These are phyloP conservation scores for Mortierella claussenii DNA, from an alignment of 192 early-diverging fungal genomes.

Conservation along the genomic window DNA sequence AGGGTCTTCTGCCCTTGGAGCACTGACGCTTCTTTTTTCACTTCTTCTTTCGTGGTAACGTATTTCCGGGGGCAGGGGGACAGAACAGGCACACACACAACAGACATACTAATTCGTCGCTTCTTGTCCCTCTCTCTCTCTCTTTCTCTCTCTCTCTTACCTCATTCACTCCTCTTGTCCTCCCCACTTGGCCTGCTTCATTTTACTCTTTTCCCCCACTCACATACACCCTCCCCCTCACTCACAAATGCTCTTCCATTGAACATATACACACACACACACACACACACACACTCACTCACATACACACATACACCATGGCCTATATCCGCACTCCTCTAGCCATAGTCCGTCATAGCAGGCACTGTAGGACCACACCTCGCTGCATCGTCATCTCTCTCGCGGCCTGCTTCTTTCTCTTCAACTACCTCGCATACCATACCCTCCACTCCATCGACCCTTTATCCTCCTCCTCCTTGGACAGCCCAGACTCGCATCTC, in stretches of 20 bases:
- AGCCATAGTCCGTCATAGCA: background rate
- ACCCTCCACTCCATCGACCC: slow-evolving; percentile 6
- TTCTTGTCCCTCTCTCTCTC: slow-evolving; percentile 1
- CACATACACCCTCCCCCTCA: background rate
- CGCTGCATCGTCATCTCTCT: slow-evolving; percentile 39
- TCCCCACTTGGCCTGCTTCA: background rate
- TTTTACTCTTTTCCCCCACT: background rate
- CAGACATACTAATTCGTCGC: too few species aligned
- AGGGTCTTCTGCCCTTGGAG: too few species aligned
- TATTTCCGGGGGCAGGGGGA: too few species aligned
- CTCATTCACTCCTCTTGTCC: background rate
- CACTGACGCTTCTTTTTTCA: too few species aligned
- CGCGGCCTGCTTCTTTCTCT: slow-evolving; percentile 26
- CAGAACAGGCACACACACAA: too few species aligned
- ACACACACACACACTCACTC: background rate
- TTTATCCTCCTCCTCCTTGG: background rate
- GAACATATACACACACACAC: background rate
- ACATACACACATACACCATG: background rate
- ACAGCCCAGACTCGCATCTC: background rate
- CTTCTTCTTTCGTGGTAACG: too few species aligned
- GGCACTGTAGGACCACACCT: slow-evolving; percentile 8
- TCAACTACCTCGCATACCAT: slow-evolving; percentile 39
- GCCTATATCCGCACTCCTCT: slow-evolving; percentile 27
- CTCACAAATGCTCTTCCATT: background rate
- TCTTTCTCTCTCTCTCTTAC: background rate